Base-by-base conservation (phyloP, 1,284 basidiomycete species). In the Meira nashicola region DNA sequence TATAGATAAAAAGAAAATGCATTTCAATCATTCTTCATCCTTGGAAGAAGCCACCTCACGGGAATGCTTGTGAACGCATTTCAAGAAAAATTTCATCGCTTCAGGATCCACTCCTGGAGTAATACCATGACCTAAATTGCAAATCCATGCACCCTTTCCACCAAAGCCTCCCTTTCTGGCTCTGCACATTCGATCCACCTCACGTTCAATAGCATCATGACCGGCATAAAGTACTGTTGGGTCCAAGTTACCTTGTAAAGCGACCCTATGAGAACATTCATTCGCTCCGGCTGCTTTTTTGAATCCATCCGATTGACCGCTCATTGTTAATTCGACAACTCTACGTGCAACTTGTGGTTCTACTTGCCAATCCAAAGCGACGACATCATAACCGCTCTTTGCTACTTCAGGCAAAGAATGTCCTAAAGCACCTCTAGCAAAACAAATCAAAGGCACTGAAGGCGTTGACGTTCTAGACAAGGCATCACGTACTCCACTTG, bases 111-210 rank as follows among this genome's bases (percentile, higher is more conserved):
- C 75, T 21, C 71, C 72, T 4, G 76, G 76, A n/a, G 75, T 77
- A 70, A 98, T 95, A 3, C 94, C 94, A 79, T 98, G 95, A 1
- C 95, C 95, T 38, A 99, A 81, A 80, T 98, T 98, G 25, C 89
- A 89, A 73, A 98, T 96, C 46, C 79, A 79, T 5, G 84, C 84
- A 60, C 80, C 82, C 44, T 61, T 62, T 11, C 79, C 77, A 46
- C 84, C 83, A 81, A 97, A 97, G 21, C 84, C 84, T 65, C 85
- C 83, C 54, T 71, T 70, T 33, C 73, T 74, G 62, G 70, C 68
- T 63, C 87, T 86, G 84, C 94, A 62, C 73, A 77, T 89, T 68
- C 87, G 83, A 81, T 90, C 86, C 41, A 96, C 91, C 70, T 90
- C 87, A 53, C 81, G 79, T 80, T 93, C 89, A 71, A 98, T 96